phyloP scores from a whole-genome alignment of 495 filamentous ascomycete species.

The Aspergillus leporis region DNA sequence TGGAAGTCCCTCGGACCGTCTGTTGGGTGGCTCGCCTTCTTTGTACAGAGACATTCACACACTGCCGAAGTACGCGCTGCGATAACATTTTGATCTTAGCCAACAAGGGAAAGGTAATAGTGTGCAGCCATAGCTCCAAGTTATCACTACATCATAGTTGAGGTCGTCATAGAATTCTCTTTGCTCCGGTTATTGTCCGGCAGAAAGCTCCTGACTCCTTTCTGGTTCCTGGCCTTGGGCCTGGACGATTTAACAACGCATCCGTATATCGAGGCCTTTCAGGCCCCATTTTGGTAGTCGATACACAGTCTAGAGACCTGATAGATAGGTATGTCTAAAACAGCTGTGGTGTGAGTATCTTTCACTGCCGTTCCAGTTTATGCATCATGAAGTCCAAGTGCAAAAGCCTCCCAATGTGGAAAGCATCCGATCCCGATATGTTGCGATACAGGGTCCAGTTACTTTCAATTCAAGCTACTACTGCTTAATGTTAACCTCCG shows the following conservation, averaged over 20 bases:
- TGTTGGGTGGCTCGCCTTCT: neutral
- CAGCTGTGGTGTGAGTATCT: constrained; percentile 48
- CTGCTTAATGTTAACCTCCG: no score
- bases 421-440: no score
- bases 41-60: neutral
- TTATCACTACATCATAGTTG: neutral
- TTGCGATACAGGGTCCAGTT: no score
- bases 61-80: neutral
- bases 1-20: neutral
- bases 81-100: neutral
- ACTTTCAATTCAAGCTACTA: no score
- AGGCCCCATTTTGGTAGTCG: constrained; percentile 48
- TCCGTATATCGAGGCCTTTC: constrained; percentile 52
- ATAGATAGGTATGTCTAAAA: constrained; percentile 52
- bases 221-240: constrained; percentile 8
- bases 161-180: neutral
- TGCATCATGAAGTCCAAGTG: no score
- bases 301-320: constrained; percentile 50
- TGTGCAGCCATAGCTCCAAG: neutral
- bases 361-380: constrained; percentile 54
- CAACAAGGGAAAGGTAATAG: neutral
- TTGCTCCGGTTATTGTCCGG: neutral
- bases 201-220: neutral
- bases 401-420: no score
- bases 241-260: constrained; percentile 46